Evolutionary conservation across 805 yeast species (phyloP), one percentile per base, ranked within the genome.

Genomic region (Kodamaea laetipori): DNA sequence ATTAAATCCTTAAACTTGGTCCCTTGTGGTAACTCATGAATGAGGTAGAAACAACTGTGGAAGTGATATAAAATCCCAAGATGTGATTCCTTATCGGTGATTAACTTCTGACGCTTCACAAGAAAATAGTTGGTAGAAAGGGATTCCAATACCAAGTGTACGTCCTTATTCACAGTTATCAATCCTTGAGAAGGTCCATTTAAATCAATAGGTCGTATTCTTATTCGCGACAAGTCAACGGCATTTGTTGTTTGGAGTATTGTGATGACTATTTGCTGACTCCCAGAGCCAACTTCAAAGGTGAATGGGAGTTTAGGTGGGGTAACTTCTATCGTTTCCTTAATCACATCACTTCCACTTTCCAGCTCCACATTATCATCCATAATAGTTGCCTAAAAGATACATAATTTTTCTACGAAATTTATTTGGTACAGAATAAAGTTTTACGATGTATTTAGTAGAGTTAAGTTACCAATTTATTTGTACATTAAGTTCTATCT

Each of bases 251-350:
- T 31, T 19, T 54, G 52, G 17, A 53, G 15, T 3, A 55, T 39
- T 3, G 57, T 55, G 13, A 54, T 40, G 7, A 39, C 25, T 15
- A 56, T 45, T 16, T 39, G 43, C 9, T 46, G 35, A 28, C 16
- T 39, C 4, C 43, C 31, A 9, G 45, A 30, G 11, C 37, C 39
- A 3, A 54, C 50, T 16, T 51, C 54, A 40, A 55, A 55, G 11
- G 56, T 39, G 11, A 52, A 39, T n/a, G 59, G 59, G 6, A 53
- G 39, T 26, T 41, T 35, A 3, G 43, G 45, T 4, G 45, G 40
- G 3, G 31, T 40, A 27, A 17, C 37, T 10, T 36, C 32, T 6
- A 37, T 21, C 5, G 21, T 21, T n/a, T n/a, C n/a, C n/a, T n/a
- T n/a, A n/a, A n/a, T n/a, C n/a, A n/a, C n/a, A n/a, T n/a, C n/a